Percentiles rank a stretch among this genome's conserved stretches.
phyloP scores from a whole-genome alignment of 2,329 filamentous ascomycete genomes.

The Aureobasidium pullulans region DNA sequence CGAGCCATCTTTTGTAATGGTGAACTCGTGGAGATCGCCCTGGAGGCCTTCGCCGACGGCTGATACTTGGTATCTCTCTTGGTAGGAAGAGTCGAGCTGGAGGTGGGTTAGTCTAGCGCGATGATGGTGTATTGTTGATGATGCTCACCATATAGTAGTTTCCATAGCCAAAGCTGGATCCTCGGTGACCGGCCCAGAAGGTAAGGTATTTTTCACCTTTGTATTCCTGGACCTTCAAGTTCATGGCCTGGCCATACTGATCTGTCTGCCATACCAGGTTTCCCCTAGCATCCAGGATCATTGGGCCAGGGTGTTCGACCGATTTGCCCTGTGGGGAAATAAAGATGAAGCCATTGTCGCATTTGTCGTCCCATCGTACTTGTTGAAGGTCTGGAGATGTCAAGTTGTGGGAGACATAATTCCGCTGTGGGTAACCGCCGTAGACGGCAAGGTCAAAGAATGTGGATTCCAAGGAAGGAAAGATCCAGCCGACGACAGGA shows the following conservation, averaged over 20 bases:
- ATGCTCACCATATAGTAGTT: conserved; percentile 18
- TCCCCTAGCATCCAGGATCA: conserved; percentile 29
- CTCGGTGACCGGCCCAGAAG: conserved; percentile 31
- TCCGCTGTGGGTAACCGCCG: conserved; percentile 23
- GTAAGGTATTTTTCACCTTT: conserved; percentile 31
- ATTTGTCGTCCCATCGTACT: conserved; percentile 24
- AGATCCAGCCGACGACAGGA: conserved; percentile 23
- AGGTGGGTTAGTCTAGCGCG: conserved; percentile 15
- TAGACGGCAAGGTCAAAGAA: conserved; percentile 29
- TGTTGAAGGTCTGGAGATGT: conserved; percentile 21
- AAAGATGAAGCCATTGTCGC: conserved; percentile 24
- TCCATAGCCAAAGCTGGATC: conserved; percentile 19
- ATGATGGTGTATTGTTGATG: conserved; percentile 16
- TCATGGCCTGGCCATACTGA: conserved; percentile 24
- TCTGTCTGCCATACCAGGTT: conserved; percentile 29
- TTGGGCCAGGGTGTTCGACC: conserved; percentile 25
- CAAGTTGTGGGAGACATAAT: conserved; percentile 24
- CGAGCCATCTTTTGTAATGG: conserved; percentile 30
- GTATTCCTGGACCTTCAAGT: conserved; percentile 29
- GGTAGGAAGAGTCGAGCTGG: conserved; percentile 23
- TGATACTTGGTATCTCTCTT: conserved; percentile 22
- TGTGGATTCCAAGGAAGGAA: conserved; percentile 21
- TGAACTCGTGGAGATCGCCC: conserved; percentile 39
- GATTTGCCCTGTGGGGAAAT: conserved; percentile 26
- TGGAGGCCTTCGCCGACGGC: conserved; percentile 27